Base-by-base conservation (phyloP, 2,329 filamentous ascomycete genomes). In the Neocatenulostroma microsporum region DNA sequence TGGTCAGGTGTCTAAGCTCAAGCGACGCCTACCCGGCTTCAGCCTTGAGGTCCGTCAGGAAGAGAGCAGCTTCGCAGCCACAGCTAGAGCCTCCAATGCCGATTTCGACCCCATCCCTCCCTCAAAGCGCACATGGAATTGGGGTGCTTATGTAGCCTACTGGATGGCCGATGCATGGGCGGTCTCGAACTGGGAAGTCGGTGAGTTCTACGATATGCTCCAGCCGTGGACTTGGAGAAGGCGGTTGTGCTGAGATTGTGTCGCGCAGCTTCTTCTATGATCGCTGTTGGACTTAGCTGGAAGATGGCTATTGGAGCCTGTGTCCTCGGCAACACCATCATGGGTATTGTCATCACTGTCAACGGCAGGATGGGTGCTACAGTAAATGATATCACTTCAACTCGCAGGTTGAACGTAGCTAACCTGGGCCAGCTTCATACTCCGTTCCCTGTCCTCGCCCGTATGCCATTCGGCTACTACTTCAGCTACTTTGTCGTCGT, bases 391-490 rank as follows among this genome's bases (percentile, higher is more conserved):
- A n/a, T n/a, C n/a, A n/a, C n/a, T n/a, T n/a, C n/a, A n/a, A n/a
- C n/a, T n/a, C n/a, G n/a, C n/a, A n/a, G n/a, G n/a, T n/a, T 6
- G 27, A 36, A 7, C 20, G 10, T 69, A 14, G 67, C 72, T 23
- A 62, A 76, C 33, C 57, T 56, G 15, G 53, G 54, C 11, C 56
- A 60, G 52, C 64, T 73, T 44, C 69, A 75, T 48, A 63, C 67
- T 7, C 71, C 72, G 0, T 76, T 76, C 47, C 70, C 72, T 0
- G 71, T 75, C 4, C 64, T 74, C 17, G 65, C 70, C 0, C 68
- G 72, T 21, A 68, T 70, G 9, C 67, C 65, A 25, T 76, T 70
- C 63, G 72, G 72, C 0, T 75, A 74, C 56, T 75, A 69, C 65
- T 70, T 70, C 45, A 50, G 49, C 33, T 55, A 55, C 38, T 56